Conservation (phyloP, 139 green algal species). For the Desmodesmus armatus region DNA sequence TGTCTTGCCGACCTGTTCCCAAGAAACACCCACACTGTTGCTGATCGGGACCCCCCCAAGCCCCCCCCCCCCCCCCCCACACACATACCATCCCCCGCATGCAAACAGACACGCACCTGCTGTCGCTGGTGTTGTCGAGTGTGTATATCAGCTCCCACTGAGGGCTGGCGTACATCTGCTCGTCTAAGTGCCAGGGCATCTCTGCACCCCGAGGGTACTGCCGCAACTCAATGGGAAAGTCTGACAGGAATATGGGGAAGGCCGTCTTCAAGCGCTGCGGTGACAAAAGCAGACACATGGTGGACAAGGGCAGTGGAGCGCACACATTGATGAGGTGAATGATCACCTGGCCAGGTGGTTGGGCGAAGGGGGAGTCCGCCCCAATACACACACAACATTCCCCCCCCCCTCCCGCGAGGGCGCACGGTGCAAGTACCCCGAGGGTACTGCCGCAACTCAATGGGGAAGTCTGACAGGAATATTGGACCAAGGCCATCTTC, state of each 20-base stretch:
- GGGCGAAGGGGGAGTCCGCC: too few relatives aligned
- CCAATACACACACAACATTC: too few relatives aligned
- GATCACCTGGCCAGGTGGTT: too few relatives aligned
- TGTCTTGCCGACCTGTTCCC: neutral
- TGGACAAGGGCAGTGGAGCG: neutral
- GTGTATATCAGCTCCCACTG: constrained; percentile 47
- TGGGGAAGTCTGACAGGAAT: constrained; percentile 31
- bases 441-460: constrained; percentile 44
- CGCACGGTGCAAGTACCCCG: neutral
- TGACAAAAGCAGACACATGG: neutral
- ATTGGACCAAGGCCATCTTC: too few relatives aligned
- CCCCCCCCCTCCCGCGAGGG: neutral
- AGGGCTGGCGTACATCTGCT: constrained; percentile 42
- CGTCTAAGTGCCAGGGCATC: constrained; percentile 51
- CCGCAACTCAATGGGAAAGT: constrained; percentile 47
- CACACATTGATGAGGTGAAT: too few relatives aligned
- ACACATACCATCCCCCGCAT: too few relatives aligned
- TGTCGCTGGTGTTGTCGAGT: constrained; percentile 46
- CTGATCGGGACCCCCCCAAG: neutral
- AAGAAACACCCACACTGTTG: neutral
- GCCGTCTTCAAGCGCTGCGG: constrained; percentile 10
- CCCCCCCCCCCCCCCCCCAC: too few relatives aligned
- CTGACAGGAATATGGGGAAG: constrained; percentile 19
- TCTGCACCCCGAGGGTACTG: constrained; percentile 20
- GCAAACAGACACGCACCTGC: too few relatives aligned